phyloP scores from a whole-genome alignment of 2,329 filamentous ascomycete species.

The Fusarium algeriense region DNA sequence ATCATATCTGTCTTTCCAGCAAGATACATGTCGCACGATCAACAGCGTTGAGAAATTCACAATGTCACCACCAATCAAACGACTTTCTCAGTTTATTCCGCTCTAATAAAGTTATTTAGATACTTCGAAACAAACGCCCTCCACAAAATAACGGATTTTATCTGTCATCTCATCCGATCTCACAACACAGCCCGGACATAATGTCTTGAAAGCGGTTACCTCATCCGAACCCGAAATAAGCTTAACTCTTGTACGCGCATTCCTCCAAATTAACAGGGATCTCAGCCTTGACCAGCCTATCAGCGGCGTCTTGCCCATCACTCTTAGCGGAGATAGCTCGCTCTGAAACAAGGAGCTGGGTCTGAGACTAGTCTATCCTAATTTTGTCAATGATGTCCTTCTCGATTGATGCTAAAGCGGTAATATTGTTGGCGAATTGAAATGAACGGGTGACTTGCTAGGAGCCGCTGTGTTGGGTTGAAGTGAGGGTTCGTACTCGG shows the following conservation, averaged over 20 bases:
- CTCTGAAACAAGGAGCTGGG: neutral
- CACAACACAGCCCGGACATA: neutral
- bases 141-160: neutral
- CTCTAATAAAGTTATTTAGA: neutral
- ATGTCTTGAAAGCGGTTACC: neutral
- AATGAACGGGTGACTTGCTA: neutral
- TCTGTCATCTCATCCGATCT: neutral
- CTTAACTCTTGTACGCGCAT: neutral
- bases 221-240: neutral
- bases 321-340: neutral
- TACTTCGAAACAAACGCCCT: neutral
- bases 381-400: neutral
- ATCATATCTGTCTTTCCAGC: neutral
- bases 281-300: neutral
- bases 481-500: too few relatives aligned
- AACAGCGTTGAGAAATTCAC: accelerated
- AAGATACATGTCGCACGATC: neutral
- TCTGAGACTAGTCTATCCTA: neutral
- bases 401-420: neutral
- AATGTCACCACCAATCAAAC: neutral
- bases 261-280: neutral
- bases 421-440: neutral
- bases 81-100: neutral
- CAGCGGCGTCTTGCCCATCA: neutral
- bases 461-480: neutral